A percentile compares a stretch with the other conserved stretches of the same genome.
phyloP scores from a whole-genome alignment of 2,329 filamentous ascomycete species.

The Sporothrix brasiliensis region DNA sequence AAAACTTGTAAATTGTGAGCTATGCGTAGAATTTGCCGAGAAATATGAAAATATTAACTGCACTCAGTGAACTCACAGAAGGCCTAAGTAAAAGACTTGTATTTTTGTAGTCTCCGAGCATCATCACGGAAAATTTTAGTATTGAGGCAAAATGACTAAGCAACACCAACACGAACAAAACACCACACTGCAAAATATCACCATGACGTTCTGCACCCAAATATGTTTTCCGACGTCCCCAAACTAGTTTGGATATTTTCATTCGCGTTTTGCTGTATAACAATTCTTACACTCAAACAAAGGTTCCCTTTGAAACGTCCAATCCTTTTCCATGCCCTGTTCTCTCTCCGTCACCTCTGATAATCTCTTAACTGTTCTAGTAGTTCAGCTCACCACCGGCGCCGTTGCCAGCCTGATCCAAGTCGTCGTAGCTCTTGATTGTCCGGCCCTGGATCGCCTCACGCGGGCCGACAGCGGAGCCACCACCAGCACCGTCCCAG shows the following conservation, averaged over 20 bases:
- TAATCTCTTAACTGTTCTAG: constrained; percentile 48
- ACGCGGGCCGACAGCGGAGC: constrained; percentile 76
- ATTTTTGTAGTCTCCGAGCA: too few relatives aligned
- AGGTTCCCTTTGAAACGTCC: neutral
- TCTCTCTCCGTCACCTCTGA: neutral
- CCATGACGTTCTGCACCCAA: neutral
- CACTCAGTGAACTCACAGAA: too few relatives aligned
- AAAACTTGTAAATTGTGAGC: neutral
- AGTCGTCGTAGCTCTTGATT: constrained; percentile 94
- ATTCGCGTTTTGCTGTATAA: neutral
- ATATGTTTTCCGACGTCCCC: neutral
- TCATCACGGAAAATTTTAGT: neutral
- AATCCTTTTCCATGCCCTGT: neutral
- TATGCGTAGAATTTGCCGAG: too few relatives aligned
- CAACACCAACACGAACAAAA: neutral
- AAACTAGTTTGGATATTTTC: neutral
- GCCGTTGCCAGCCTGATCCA: constrained; percentile 78
- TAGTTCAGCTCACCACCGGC: constrained; percentile 89
- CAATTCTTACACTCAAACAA: neutral
- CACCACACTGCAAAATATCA: too few relatives aligned
- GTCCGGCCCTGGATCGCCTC: constrained; percentile 92
- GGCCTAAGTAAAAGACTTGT: too few relatives aligned
- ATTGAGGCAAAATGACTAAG: constrained; percentile 23
- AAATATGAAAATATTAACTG: too few relatives aligned
- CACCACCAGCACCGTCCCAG: constrained; percentile 74